phyloP scores from a whole-genome alignment of 176 grass and related monocot genomes.

The Rhipidocladum racemiflorum region DNA sequence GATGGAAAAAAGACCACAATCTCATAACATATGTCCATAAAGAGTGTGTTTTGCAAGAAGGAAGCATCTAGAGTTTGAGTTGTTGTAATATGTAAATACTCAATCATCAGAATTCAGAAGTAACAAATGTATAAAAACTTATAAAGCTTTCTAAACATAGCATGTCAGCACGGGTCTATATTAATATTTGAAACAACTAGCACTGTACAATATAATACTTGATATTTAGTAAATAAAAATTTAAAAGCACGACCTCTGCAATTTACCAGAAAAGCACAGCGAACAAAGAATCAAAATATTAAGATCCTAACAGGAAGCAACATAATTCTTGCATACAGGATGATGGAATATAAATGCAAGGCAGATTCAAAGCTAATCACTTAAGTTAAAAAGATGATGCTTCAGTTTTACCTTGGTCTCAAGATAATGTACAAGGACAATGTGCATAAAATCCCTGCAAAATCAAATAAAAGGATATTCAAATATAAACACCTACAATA shows the following conservation, averaged over 20 bases:
- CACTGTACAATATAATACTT: neutral
- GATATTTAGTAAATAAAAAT: neutral
- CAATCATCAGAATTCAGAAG: neutral
- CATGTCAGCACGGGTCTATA: neutral
- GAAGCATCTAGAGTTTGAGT: neutral
- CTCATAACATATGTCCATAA: neutral
- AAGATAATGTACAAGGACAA: conserved; percentile 75
- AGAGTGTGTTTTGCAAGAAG: neutral
- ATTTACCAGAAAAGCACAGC: neutral
- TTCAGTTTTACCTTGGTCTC: conserved; percentile 55
- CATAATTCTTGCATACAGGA: neutral
- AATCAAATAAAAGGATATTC: conserved; percentile 7
- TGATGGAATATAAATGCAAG: neutral
- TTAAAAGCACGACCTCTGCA: neutral
- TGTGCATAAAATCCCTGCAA: conserved; percentile 75
- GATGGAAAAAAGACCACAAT: neutral
- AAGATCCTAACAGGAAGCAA: conserved; percentile 1
- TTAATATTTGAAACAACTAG: neutral
- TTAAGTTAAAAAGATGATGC: neutral
- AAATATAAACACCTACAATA: conserved; percentile 2
- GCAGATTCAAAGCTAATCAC: neutral
- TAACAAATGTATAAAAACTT: neutral
- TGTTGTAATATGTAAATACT: neutral
- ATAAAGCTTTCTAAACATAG: neutral
- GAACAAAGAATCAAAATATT: neutral